phyloP scores from a whole-genome alignment of 441 rosid genomes.

The Euphorbia schlechtendalii region DNA sequence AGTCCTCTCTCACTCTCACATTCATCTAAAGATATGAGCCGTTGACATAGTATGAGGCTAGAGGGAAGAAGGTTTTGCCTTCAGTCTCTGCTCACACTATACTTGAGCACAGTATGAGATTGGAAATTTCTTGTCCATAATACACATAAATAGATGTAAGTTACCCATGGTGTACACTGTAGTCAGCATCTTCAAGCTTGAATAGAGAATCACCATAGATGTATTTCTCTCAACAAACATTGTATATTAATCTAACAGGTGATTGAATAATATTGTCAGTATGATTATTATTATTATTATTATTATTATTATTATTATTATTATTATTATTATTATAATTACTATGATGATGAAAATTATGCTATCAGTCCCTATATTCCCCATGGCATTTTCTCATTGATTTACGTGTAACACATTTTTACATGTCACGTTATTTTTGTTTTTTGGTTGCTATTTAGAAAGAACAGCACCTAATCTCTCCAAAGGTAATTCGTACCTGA shows the following conservation, averaged over 20 bases:
- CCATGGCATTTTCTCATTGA: neutral
- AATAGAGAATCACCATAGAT: conserved; percentile 17
- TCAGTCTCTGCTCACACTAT: conserved; percentile 56
- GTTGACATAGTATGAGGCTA: conserved; percentile 27
- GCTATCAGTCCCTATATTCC: neutral
- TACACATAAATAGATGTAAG: conserved; percentile 33
- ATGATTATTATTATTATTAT: too few relatives aligned
- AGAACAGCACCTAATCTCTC: too few relatives aligned
- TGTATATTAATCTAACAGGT: conserved; percentile 25
- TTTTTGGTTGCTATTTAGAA: too few relatives aligned
- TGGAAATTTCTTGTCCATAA: conserved; percentile 40
- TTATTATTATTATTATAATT: neutral
- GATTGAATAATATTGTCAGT: conserved; percentile 6
- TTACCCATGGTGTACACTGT: conserved; percentile 19
- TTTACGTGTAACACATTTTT: neutral
- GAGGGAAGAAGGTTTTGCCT: conserved; percentile 92
- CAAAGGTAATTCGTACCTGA: neutral
- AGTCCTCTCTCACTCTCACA: conserved; percentile 21
- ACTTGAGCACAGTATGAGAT: conserved; percentile 9
- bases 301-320: too few relatives aligned
- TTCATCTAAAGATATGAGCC: conserved; percentile 16
- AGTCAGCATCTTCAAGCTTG: conserved; percentile 16
- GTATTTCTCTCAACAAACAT: conserved; percentile 15
- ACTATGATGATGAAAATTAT: neutral
- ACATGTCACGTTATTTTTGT: too few relatives aligned